Percentiles rank a stretch among this genome's conserved stretches.
These are phyloP conservation scores for Chloris gayana DNA, from an alignment of 176 grass and related monocot genomes.

Conservation along the genomic window DNA sequence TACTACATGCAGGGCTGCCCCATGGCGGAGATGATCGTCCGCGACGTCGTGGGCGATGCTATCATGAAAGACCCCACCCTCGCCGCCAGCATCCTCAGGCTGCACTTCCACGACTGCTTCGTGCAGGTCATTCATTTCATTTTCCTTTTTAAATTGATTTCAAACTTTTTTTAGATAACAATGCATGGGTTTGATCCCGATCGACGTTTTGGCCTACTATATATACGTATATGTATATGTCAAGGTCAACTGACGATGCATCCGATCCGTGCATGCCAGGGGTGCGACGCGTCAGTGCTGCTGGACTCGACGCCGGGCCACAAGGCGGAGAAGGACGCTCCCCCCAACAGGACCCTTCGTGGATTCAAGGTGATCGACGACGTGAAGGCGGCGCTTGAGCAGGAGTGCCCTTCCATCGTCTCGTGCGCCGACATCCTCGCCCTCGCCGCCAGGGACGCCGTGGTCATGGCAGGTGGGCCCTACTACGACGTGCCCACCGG, in stretches of 20 bases:
- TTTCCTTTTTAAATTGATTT: too few relatives aligned
- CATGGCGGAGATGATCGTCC: slow-evolving; percentile 36
- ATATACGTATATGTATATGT: background rate
- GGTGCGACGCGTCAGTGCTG: slow-evolving; percentile 73
- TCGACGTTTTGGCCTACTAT: too few relatives aligned
- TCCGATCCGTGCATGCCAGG: too few relatives aligned
- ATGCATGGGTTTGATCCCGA: too few relatives aligned
- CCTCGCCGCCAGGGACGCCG: slow-evolving; percentile 48
- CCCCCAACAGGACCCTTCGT: background rate
- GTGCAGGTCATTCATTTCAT: slow-evolving; percentile 52
- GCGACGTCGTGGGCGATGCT: slow-evolving; percentile 50
- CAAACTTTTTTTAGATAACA: too few relatives aligned
- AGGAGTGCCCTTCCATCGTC: slow-evolving; percentile 34
- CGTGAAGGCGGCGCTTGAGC: background rate
- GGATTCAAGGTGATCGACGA: background rate
- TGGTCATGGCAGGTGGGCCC: slow-evolving; percentile 49
- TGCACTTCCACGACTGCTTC: slow-evolving; percentile 99
- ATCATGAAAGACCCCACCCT: slow-evolving; percentile 58
- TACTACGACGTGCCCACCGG: slow-evolving; percentile 53
- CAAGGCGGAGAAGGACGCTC: slow-evolving; percentile 5
- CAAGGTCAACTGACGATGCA: too few relatives aligned
- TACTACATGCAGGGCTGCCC: background rate
- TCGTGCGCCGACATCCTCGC: slow-evolving; percentile 83
- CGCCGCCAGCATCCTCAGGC: slow-evolving; percentile 72
- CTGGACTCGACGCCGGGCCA: slow-evolving; percentile 10